A percentile compares a stretch with the other conserved stretches of the same genome.
Conservation (phyloP, 305 asterid genomes). For the Ilex paraguariensis region DNA sequence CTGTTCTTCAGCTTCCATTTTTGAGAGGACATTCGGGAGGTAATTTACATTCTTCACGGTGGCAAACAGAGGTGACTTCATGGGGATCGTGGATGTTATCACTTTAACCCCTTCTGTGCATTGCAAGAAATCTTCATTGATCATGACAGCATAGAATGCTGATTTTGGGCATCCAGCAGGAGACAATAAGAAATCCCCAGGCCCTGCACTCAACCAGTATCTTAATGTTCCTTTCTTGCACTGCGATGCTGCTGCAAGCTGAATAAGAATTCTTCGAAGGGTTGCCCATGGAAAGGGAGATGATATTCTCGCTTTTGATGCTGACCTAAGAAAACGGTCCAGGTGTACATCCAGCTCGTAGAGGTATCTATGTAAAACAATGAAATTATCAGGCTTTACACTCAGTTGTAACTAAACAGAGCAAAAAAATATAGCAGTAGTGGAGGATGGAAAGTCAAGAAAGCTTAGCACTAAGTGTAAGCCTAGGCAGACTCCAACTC, state of each 20-base stretch:
- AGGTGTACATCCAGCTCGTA: conserved; percentile 80
- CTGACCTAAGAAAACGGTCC: conserved; percentile 75
- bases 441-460: too few relatives aligned
- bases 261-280: conserved; percentile 68
- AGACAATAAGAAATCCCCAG: conserved; percentile 73
- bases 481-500: too few relatives aligned
- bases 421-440: too few relatives aligned
- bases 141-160: conserved; percentile 85
- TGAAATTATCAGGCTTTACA: not conserved
- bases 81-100: conserved; percentile 65
- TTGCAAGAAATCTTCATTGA: conserved; percentile 51
- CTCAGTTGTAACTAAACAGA: too few relatives aligned
- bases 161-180: conserved; percentile 59
- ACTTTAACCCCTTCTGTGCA: conserved; percentile 73
- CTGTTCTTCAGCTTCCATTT: conserved; percentile 84
- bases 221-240: conserved; percentile 69
- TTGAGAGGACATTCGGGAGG: conserved; percentile 74
- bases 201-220: conserved; percentile 87
- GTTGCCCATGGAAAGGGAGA: conserved; percentile 53
- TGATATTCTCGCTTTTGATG: conserved; percentile 55
- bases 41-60: conserved; percentile 84
- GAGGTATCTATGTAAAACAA: conserved; percentile 36
- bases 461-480: too few relatives aligned
- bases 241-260: conserved; percentile 66
- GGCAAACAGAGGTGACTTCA: conserved; percentile 79